Conservation (phyloP, 805 yeast species). For the Candida ulmi region DNA sequence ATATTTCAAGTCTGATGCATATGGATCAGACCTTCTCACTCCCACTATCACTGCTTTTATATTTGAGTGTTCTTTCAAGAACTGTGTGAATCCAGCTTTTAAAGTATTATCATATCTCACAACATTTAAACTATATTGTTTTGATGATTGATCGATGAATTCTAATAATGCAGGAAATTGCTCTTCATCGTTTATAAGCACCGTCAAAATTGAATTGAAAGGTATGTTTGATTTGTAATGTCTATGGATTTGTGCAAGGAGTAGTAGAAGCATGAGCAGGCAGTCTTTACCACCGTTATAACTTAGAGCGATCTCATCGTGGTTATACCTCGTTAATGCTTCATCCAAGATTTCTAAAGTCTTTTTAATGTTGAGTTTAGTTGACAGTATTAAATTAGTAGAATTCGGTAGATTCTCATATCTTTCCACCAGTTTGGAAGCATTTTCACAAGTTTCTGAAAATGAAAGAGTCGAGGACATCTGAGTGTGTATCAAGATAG, state of each 20-base stretch:
- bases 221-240: slow-evolving; percentile 14
- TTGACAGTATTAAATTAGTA: background rate
- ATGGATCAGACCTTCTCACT: slow-evolving; percentile 83
- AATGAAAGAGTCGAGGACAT: background rate
- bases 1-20: slow-evolving; percentile 50
- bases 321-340: background rate
- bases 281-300: slow-evolving; percentile 98
- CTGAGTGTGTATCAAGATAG: background rate
- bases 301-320: slow-evolving; percentile 63
- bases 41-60: slow-evolving; percentile 83
- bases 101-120: slow-evolving; percentile 39
- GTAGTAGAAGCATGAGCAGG: slow-evolving; percentile 74
- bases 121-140: slow-evolving; percentile 48
- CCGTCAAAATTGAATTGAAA: slow-evolving; percentile 41
- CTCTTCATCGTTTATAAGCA: slow-evolving; percentile 69
- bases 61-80: slow-evolving; percentile 44
- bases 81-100: slow-evolving; percentile 65
- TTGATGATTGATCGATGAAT: slow-evolving; percentile 55
- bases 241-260: slow-evolving; percentile 50
- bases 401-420: background rate
- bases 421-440: background rate
- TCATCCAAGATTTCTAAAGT: background rate
- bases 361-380: background rate
- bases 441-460: background rate
- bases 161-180: slow-evolving; percentile 66